These are phyloP conservation scores for Aspergillus sojae DNA, from an alignment of 2,329 filamentous ascomycete species.

Conservation along the genomic window DNA sequence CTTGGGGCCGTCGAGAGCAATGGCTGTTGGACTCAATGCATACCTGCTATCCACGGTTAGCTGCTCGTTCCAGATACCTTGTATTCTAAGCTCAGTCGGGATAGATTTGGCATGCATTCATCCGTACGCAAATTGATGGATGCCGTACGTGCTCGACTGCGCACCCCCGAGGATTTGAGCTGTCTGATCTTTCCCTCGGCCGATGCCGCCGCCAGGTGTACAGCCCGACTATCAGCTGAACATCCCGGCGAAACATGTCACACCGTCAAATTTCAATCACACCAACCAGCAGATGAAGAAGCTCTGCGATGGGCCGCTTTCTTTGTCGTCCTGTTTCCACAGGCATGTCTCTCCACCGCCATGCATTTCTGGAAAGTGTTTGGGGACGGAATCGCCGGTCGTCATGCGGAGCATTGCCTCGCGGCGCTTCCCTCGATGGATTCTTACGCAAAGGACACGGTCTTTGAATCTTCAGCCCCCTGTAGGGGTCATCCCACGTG, in stretches of 20 bases:
- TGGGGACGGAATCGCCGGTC: conserved; percentile 8
- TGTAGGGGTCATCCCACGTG: background rate
- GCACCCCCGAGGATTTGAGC: background rate
- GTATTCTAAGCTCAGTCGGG: background rate
- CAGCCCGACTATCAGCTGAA: background rate
- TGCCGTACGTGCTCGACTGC: background rate
- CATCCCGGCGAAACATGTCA: background rate
- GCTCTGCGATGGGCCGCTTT: conserved; percentile 2
- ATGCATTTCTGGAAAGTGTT: conserved; percentile 10
- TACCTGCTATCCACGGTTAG: conserved; percentile 12
- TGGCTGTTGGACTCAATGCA: conserved; percentile 10
- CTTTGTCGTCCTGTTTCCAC: background rate
- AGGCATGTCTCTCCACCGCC: background rate
- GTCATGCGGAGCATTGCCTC: conserved; percentile 10
- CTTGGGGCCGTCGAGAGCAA: conserved; percentile 5
- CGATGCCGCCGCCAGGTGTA: conserved; percentile 4
- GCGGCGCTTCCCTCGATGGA: background rate
- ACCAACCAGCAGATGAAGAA: background rate
- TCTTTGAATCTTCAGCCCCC: background rate
- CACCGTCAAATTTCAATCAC: background rate
- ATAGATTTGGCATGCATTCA: conserved; percentile 9
- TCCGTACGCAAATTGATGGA: conserved; percentile 1
- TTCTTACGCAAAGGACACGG: conserved; percentile 2
- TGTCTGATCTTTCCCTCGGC: conserved; percentile 9
- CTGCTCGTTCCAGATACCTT: background rate